Evolutionary conservation across 2,329 filamentous ascomycete genomes (phyloP), one percentile per base, ranked within the genome.

Genomic region (Neoarthrinium moseri): DNA sequence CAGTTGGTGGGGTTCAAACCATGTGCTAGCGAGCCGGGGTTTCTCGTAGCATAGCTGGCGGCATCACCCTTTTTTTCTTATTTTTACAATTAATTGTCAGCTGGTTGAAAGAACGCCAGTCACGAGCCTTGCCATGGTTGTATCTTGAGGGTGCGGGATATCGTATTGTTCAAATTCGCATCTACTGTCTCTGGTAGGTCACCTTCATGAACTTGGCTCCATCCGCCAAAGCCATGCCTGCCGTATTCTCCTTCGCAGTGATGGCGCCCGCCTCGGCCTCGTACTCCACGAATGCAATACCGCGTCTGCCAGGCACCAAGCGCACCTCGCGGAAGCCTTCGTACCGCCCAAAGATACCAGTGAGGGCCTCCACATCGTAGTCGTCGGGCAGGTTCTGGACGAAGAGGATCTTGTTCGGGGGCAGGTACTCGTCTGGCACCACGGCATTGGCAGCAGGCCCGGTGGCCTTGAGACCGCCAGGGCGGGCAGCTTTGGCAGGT

Each of bases 261-360:
- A 96, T 96, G 22, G 94, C 91, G 33, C 89, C 91, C 38, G 85
- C 79, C 71, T 97, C 91, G 55, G 82, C 84, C 60, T 96, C 90
- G 71, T 97, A 99, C 68, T 99, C 94, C 49, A 96, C 90, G 66
- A 99, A 99, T 1, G 91, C 94, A 66, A 99, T 91, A 3, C 90
- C 90, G 53, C 83, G 86, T 42, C 92, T 78, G 23, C 90, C 88
- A 5, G 92, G 91, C 36, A 97, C 92, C 63, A 90, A 70, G 60
- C 94, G 83, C 36, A 96, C 89, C 72, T 99, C 94, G 63, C 86
- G 87, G 75, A 99, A 96, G 21, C 92, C 92, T 52, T 95, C 89
- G 71, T 95, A 99, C 39, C 87, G 84, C 41, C 84, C 83, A 70
- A 97, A 99, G 51, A 97, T 83, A 24, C 78, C 77, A 0, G 84